These are phyloP conservation scores for Podospora pseudopauciseta DNA, from an alignment of 495 filamentous ascomycete species.

Conservation along the genomic window DNA sequence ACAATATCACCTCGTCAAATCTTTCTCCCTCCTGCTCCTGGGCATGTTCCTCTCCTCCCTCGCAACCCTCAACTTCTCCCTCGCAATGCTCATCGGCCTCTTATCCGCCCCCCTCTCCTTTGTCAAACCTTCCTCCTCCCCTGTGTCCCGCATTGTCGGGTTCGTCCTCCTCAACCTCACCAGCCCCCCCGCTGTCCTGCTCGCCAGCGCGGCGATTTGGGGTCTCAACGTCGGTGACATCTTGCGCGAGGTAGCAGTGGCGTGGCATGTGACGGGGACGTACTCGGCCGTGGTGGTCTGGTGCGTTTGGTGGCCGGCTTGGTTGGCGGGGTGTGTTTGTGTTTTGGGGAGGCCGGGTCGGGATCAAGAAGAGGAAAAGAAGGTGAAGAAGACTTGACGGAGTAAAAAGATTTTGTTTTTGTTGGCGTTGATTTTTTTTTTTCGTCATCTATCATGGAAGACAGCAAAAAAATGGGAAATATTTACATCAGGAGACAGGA, in stretches of 20 bases:
- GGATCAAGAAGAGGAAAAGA: conserved; percentile 9
- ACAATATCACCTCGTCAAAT: conserved; percentile 75
- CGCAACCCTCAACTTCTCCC: conserved; percentile 93
- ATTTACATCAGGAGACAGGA: background rate
- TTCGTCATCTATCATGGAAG: background rate
- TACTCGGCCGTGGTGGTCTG: conserved; percentile 89
- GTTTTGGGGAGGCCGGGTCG: conserved; percentile 35
- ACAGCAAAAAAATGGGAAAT: background rate
- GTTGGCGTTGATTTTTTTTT: background rate
- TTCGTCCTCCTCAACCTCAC: conserved; percentile 51
- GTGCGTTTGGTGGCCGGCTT: conserved; percentile 98
- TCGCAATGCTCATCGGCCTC: conserved; percentile 81
- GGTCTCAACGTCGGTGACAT: conserved; percentile 52
- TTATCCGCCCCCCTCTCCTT: conserved; percentile 74
- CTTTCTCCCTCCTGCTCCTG: conserved; percentile 85
- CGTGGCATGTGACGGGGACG: conserved; percentile 88
- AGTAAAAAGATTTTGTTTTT: background rate
- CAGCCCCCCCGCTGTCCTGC: conserved; percentile 62
- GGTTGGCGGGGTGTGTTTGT: conserved; percentile 59
- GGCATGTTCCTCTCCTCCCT: conserved; percentile 89
- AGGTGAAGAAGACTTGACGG: conserved; percentile 35
- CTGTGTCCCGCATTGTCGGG: conserved; percentile 26
- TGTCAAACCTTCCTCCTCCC: conserved; percentile 45
- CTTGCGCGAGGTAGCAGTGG: conserved; percentile 74
- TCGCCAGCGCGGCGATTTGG: conserved; percentile 50